Conservation (phyloP, 1,139 yeast genomes). For the Saccharomyces hybrid region DNA sequence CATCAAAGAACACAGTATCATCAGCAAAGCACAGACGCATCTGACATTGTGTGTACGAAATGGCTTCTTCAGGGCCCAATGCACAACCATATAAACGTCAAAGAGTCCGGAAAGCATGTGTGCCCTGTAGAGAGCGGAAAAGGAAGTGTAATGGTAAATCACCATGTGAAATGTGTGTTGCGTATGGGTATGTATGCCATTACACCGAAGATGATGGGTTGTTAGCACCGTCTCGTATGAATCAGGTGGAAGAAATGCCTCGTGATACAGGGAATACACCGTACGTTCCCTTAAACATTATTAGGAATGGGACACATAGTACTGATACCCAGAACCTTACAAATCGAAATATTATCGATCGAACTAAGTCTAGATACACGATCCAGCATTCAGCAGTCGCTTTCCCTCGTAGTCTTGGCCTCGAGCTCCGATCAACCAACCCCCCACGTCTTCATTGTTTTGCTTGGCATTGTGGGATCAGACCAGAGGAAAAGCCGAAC, state of each 20-base stretch:
- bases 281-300: background rate
- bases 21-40: background rate
- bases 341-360: slow-evolving; percentile 5
- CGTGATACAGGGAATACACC: background rate
- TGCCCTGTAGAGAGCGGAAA: slow-evolving; percentile 12
- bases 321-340: background rate
- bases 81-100: slow-evolving; percentile 4
- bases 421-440: slow-evolving; percentile 9
- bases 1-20: too few relatives aligned
- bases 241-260: background rate
- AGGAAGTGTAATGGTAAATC: slow-evolving; percentile 12
- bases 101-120: slow-evolving; percentile 12
- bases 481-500: slow-evolving; percentile 7
- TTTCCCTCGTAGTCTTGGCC: slow-evolving; percentile 10
- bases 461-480: slow-evolving; percentile 11
- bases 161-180: slow-evolving; percentile 12
- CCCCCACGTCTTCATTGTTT: slow-evolving; percentile 12
- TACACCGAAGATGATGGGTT: slow-evolving; percentile 1
- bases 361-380: slow-evolving; percentile 5
- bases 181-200: slow-evolving; percentile 9
- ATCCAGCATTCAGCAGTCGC: slow-evolving; percentile 9
- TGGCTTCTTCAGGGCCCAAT: background rate
- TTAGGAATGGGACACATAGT: background rate
- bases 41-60: background rate
- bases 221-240: background rate